Percentiles rank a stretch among this genome's conserved stretches.
Evolutionary conservation across 306 rosid species (phyloP).

Genomic region (Cucurbita ficifolia): DNA sequence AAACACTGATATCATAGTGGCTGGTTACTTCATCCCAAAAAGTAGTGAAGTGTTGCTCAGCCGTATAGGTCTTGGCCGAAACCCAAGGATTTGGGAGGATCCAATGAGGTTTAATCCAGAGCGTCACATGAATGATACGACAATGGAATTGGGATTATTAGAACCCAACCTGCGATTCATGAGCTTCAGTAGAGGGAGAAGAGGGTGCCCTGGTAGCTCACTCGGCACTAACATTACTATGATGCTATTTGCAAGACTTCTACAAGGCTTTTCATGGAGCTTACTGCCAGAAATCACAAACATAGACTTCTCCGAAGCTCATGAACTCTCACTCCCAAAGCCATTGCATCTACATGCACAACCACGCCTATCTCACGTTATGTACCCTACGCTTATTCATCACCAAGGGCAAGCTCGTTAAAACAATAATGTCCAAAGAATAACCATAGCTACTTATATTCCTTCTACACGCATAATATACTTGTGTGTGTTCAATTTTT

Average conservation of each 20-base stretch:
- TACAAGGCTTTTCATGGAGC: not conserved
- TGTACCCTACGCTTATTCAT: not conserved
- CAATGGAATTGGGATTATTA: not conserved
- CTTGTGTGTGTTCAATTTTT: no score
- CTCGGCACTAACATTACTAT: not conserved
- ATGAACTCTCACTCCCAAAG: not conserved
- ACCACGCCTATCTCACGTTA: not conserved
- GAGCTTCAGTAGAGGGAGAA: not conserved
- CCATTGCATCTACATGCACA: constrained; percentile 6
- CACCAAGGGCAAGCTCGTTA: no score
- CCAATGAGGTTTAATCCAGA: not conserved
- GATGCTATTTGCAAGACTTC: not conserved
- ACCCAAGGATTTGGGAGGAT: not conserved
- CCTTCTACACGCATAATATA: no score
- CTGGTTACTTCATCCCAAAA: not conserved
- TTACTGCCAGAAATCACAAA: not conserved
- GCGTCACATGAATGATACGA: not conserved
- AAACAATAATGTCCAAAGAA: no score
- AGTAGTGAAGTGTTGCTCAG: not conserved
- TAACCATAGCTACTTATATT: no score
- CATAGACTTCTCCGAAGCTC: not conserved
- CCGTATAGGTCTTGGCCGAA: not conserved
- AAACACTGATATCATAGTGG: not conserved
- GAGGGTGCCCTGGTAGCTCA: not conserved
- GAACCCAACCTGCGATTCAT: not conserved